Base-by-base conservation (phyloP, 345 rosid species). In the Citrus australasica region DNA sequence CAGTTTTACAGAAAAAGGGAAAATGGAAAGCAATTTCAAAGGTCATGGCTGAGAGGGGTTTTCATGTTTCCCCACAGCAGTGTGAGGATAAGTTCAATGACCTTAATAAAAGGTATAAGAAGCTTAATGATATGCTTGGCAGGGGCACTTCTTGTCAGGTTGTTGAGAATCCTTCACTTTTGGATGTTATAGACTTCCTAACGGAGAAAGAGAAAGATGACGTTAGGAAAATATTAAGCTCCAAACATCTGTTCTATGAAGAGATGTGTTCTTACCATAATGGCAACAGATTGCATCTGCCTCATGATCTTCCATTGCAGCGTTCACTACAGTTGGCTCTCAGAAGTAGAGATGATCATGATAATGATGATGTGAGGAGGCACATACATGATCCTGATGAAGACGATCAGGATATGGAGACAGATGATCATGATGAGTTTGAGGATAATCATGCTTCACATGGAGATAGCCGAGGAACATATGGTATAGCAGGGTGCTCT, bases 181-280 rank as follows among this genome's bases (percentile, higher is more conserved):
- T 95, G 86, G 97, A 91, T 80, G 79, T 87, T 19, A 92, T 95
- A 67, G 89, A 91, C 27, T 89, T 79, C 78, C 87, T 95, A 73
- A 76, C 90, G 0, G 94, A 91, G 79, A 91, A 92, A 78, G 93
- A 92, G 75, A 95, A 93, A 68, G 97, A 95, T 70, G 97, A 93
- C 78, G 94, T 93, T 59, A 84, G 91, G 81, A 93, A 93, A 58
- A 93, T 92, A 77, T 87, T 93, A 73, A 95, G 90, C 84, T 93
- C 98, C 4, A 93, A 92, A 75, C 98, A 95, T 84, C 91, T 95
- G 28, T 95, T 93, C 84, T 95, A 95, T 22, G 97, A 95, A 79
- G 99, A 95, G 87, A 95, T 95, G 98, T 93, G 99, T 81, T 93
- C 99, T 55, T 93, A 93, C 67, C 98, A 95, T 51, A 93, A 95